Evolutionary conservation across 768 basidiomycete species (phyloP).

Genomic region (Fomitopsis pulvina): DNA sequence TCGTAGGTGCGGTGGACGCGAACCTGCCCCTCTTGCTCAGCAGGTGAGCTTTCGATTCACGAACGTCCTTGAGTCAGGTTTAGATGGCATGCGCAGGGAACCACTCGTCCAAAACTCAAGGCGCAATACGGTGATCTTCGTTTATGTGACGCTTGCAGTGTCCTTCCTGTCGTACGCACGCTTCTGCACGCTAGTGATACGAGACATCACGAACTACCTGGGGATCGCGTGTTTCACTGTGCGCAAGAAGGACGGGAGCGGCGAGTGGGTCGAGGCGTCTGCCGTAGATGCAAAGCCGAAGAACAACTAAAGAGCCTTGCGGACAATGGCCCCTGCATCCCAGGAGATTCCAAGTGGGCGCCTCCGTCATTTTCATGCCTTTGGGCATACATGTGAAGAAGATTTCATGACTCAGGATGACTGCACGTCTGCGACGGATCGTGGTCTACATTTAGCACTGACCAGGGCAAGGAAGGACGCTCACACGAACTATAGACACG

Average conservation of each 20-base stretch:
- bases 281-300: conserved; percentile 16
- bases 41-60: conserved; percentile 38
- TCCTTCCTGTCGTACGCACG: conserved; percentile 67
- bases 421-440: no score
- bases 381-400: no score
- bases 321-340: not conserved
- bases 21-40: conserved; percentile 65
- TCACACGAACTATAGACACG: no score
- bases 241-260: conserved; percentile 69
- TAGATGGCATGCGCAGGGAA: conserved; percentile 28
- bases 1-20: conserved; percentile 75
- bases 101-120: conserved; percentile 72
- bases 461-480: no score
- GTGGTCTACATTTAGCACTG: no score
- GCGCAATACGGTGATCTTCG: conserved; percentile 57
- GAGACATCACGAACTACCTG: conserved; percentile 82
- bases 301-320: conserved; percentile 3
- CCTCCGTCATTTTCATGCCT: no score
- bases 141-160: conserved; percentile 62
- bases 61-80: not conserved
- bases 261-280: conserved; percentile 45
- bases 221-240: conserved; percentile 96
- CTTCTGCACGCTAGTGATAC: conserved; percentile 79
- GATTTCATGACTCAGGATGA: no score
- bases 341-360: no score